phyloP scores from a whole-genome alignment of 176 grass and related monocot genomes.

The Avena insularis region DNA sequence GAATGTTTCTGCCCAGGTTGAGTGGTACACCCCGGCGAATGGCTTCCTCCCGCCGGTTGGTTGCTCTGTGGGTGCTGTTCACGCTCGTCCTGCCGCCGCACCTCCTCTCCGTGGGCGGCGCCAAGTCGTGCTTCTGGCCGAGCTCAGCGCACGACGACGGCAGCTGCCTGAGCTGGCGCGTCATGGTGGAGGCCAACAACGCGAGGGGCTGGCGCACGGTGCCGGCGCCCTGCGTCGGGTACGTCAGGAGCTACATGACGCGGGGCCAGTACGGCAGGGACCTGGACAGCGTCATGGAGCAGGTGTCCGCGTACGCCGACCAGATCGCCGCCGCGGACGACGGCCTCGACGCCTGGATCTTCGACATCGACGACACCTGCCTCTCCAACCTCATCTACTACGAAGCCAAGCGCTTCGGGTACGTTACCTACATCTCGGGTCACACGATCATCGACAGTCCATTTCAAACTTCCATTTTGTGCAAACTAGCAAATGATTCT shows the following conservation, averaged over 20 bases:
- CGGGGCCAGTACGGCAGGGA: conserved; percentile 87
- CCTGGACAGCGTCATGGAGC: conserved; percentile 62
- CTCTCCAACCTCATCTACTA: conserved; percentile 91
- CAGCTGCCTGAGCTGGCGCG: conserved; percentile 85
- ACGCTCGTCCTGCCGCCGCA: conserved; percentile 47
- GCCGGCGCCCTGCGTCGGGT: conserved; percentile 64
- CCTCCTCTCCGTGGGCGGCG: conserved; percentile 19
- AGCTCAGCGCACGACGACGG: conserved; percentile 44
- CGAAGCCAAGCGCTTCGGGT: conserved; percentile 77
- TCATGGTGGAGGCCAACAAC: conserved; percentile 95
- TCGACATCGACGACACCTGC: conserved; percentile 96
- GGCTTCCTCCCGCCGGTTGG: conserved; percentile 27
- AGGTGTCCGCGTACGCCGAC: conserved; percentile 57
- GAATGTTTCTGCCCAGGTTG: background rate
- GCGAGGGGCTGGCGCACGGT: conserved; percentile 74
- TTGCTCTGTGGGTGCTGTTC: conserved; percentile 45
- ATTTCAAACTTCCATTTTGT: no score
- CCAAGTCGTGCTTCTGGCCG: conserved; percentile 41
- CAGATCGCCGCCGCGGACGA: conserved; percentile 50
- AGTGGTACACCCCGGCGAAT: background rate
- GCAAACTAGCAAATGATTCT: background rate
- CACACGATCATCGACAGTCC: background rate
- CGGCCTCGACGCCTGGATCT: conserved; percentile 86
- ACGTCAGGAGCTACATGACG: conserved; percentile 81
- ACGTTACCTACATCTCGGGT: background rate